Conservation (phyloP, 441 rosid genomes). For the Aleurites moluccanus region DNA sequence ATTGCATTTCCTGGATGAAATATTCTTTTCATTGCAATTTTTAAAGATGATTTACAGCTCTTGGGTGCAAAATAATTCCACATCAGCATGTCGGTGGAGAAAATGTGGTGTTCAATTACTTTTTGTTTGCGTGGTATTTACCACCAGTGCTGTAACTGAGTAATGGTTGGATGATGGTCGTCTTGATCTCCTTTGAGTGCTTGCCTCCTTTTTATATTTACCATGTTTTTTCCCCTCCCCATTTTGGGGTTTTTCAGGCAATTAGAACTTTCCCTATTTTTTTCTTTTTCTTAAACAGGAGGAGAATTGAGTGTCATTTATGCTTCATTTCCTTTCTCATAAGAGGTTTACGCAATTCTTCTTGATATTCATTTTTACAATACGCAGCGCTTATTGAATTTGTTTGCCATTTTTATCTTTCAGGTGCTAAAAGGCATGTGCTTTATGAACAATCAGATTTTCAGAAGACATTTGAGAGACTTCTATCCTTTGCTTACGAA, state of each 20-base stretch:
- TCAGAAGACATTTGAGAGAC: conserved; percentile 83
- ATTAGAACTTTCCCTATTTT: not conserved
- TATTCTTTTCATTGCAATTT: not conserved
- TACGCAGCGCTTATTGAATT: not conserved
- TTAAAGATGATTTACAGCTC: not conserved
- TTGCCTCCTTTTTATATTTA: not conserved
- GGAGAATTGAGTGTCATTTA: not conserved
- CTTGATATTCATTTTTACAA: not conserved
- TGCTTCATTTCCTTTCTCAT: too few species aligned
- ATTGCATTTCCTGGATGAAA: not conserved
- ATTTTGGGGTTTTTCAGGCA: not conserved
- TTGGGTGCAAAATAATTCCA: not conserved
- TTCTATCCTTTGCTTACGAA: conserved; percentile 92
- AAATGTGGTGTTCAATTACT: not conserved
- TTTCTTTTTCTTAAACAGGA: not conserved
- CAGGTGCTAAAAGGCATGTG: conserved; percentile 98
- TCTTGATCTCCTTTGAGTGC: not conserved
- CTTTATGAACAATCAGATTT: conserved; percentile 81
- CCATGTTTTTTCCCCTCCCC: not conserved
- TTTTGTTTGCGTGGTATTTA: not conserved
- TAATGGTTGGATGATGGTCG: not conserved
- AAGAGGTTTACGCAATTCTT: not conserved
- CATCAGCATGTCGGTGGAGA: not conserved
- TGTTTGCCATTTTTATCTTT: conserved; percentile 21
- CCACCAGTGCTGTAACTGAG: not conserved